Evolutionary conservation across 257 asterid species (phyloP).

Genomic region (Datura wrightii): DNA sequence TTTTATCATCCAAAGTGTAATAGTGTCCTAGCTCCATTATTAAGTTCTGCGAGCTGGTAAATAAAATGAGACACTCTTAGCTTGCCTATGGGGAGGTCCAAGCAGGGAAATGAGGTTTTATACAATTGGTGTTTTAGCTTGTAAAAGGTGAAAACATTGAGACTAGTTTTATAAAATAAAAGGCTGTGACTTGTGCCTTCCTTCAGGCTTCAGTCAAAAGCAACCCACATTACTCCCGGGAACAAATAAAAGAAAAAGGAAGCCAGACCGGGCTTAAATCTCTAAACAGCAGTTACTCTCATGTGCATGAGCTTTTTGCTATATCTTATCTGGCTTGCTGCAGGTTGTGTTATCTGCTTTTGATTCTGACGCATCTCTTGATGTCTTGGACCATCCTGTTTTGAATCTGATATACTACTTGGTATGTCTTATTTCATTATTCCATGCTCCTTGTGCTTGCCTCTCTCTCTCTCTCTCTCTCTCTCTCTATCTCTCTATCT

Average conservation of each 20-base stretch:
- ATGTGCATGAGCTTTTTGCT: neutral
- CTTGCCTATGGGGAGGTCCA: neutral
- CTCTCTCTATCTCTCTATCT: neutral
- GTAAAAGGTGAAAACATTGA: neutral
- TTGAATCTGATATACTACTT: constrained; percentile 76
- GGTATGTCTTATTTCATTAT: constrained; percentile 46
- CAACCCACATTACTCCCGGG: neutral
- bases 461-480: too few relatives aligned
- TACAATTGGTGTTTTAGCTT: neutral
- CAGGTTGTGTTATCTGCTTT: constrained; percentile 89
- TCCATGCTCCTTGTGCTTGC: neutral
- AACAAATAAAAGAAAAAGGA: neutral
- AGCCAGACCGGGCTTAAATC: neutral
- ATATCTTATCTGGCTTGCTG: constrained; percentile 32
- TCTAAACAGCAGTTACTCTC: neutral
- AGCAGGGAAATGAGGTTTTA: constrained; percentile 21
- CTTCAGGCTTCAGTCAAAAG: neutral
- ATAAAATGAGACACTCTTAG: constrained; percentile 9
- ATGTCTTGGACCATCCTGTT: constrained; percentile 83
- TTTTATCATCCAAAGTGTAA: neutral
- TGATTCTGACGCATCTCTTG: constrained; percentile 74
- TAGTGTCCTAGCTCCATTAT: neutral
- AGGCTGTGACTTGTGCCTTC: neutral
- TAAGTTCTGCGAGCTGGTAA: constrained; percentile 18
- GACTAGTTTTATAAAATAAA: neutral